Conservation (phyloP, 1,139 yeast species). For the Taiozyma sp. region DNA sequence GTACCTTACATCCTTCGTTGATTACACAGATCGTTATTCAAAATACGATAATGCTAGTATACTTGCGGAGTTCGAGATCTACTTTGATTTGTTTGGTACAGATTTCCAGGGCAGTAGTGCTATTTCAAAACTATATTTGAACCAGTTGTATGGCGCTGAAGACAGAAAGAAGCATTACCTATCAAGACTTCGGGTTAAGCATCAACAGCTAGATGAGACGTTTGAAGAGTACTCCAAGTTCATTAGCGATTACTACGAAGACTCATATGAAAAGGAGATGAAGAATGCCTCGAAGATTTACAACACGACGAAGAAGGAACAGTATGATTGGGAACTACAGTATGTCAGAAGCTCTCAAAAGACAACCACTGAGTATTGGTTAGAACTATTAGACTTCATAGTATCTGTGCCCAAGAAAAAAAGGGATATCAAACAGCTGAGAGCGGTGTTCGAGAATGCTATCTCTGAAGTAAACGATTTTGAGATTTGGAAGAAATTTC, state of each 20-base stretch:
- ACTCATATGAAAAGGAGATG: slow-evolving; percentile 30
- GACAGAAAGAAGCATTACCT: slow-evolving; percentile 25
- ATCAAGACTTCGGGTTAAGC: slow-evolving; percentile 33
- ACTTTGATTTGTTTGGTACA: not conserved
- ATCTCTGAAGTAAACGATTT: slow-evolving; percentile 2
- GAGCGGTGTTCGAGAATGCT: slow-evolving; percentile 9
- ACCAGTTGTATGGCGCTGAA: not conserved
- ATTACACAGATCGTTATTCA: not conserved
- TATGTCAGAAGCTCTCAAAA: slow-evolving; percentile 29
- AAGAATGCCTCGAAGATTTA: slow-evolving; percentile 29
- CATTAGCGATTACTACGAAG: slow-evolving; percentile 25
- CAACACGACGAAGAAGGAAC: slow-evolving; percentile 25
- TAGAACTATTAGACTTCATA: slow-evolving; percentile 27
- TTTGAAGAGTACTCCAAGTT: slow-evolving; percentile 33
- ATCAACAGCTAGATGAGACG: slow-evolving; percentile 31
- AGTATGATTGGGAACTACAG: slow-evolving; percentile 21
- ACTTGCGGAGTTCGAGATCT: not conserved
- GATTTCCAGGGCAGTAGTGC: slow-evolving; percentile 2
- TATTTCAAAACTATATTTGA: not conserved
- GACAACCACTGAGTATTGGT: slow-evolving; percentile 27
- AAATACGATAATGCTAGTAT: not conserved
- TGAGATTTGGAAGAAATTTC: slow-evolving; percentile 6
- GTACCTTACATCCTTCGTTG: not conserved
- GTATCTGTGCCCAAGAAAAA: slow-evolving; percentile 6
- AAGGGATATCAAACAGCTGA: slow-evolving; percentile 3